These are phyloP conservation scores for Aspergillus brasiliensis DNA, from an alignment of 2,329 filamentous ascomycete genomes.

Conservation along the genomic window DNA sequence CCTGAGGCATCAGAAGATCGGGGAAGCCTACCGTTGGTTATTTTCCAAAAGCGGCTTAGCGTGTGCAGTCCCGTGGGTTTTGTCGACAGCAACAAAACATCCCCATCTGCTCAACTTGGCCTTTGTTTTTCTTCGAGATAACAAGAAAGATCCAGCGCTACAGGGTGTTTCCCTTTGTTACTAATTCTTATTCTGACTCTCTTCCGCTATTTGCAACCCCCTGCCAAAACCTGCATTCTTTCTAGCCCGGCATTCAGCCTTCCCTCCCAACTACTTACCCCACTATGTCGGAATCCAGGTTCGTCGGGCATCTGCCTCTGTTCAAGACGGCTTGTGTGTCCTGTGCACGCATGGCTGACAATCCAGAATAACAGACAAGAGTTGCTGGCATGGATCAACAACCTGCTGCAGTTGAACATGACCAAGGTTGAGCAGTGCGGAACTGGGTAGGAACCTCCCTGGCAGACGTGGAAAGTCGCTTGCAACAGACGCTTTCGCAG, in stretches of 20 bases:
- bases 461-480: not conserved
- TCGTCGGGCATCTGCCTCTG: slow-evolving; percentile 23
- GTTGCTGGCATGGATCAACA: slow-evolving; percentile 94
- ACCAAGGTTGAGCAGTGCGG: slow-evolving; percentile 99
- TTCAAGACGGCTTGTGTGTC: not conserved
- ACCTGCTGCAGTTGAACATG: slow-evolving; percentile 94
- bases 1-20: slow-evolving; percentile 11
- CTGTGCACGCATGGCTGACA: not conserved
- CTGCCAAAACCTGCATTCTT: not conserved
- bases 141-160: slow-evolving; percentile 10
- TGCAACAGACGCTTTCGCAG: not conserved
- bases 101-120: slow-evolving; percentile 11
- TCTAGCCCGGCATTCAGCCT: not conserved
- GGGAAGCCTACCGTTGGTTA: slow-evolving; percentile 22
- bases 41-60: slow-evolving; percentile 24
- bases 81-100: slow-evolving; percentile 31
- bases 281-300: slow-evolving; percentile 69
- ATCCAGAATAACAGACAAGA: slow-evolving; percentile 71
- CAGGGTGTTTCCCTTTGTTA: slow-evolving; percentile 4
- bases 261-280: slow-evolving; percentile 26
- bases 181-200: not conserved
- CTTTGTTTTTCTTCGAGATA: slow-evolving; percentile 17
- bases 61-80: slow-evolving; percentile 27
- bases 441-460: slow-evolving; percentile 70
- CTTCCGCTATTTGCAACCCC: slow-evolving; percentile 1